These are phyloP conservation scores for Ceratobasidium sp. DNA, from an alignment of 1,284 basidiomycete species.

Conservation along the genomic window DNA sequence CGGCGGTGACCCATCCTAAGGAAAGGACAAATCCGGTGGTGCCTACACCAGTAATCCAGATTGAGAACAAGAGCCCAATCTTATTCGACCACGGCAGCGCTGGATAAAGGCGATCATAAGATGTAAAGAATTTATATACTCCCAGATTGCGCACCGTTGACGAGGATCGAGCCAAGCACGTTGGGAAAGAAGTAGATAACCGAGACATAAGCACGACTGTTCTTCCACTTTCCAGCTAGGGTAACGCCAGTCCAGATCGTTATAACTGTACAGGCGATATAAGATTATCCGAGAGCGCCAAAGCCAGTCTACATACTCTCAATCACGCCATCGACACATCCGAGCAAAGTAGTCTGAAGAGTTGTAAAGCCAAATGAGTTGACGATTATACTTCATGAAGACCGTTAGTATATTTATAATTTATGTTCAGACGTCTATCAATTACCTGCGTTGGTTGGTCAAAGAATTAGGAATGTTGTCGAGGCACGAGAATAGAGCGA, in stretches of 20 bases:
- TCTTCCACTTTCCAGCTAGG: conserved; percentile 43
- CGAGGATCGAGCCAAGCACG: conserved; percentile 51
- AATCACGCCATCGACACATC: conserved; percentile 53
- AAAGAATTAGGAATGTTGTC: conserved; percentile 41
- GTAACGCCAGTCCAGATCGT: conserved; percentile 39
- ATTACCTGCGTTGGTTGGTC: conserved; percentile 38
- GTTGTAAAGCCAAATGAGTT: conserved; percentile 54
- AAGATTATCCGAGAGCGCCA: neutral
- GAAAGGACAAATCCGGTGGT: conserved; percentile 50
- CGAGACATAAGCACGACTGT: conserved; percentile 48
- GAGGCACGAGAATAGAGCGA: conserved; percentile 56
- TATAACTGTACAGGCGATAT: conserved; percentile 12
- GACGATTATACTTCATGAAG: conserved; percentile 58
- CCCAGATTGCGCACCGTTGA: conserved; percentile 36
- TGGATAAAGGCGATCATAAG: neutral
- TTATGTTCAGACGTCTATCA: neutral
- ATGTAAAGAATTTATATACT: neutral
- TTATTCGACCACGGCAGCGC: conserved; percentile 39
- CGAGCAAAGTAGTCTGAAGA: conserved; percentile 60
- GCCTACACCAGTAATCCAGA: conserved; percentile 40
- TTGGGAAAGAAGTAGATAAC: conserved; percentile 49
- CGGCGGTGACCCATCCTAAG: conserved; percentile 51
- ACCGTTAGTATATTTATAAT: neutral
- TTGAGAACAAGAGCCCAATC: conserved; percentile 32
- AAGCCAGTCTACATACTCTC: conserved; percentile 42